A percentile compares a stretch with the other conserved stretches of the same genome.
Evolutionary conservation across 768 basidiomycete genomes (phyloP).

Genomic region (Leccinum imitatum): DNA sequence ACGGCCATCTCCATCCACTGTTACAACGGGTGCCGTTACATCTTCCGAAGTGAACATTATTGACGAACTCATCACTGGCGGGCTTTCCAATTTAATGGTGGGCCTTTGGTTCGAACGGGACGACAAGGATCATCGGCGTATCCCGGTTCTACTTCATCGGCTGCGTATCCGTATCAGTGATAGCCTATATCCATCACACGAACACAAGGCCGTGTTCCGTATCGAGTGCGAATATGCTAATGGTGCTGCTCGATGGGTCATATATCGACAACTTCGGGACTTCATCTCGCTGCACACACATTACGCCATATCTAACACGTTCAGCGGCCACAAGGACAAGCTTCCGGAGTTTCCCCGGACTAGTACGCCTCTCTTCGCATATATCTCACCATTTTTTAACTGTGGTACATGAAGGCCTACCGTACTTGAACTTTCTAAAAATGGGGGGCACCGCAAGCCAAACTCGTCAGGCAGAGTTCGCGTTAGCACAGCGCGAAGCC

Average conservation of each 20-base stretch:
- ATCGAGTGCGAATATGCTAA: conserved; percentile 98
- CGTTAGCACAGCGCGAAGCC: conserved; percentile 74
- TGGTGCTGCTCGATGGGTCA: conserved; percentile 88
- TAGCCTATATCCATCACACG: conserved; percentile 77
- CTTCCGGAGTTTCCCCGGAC: conserved; percentile 92
- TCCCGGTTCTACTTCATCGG: conserved; percentile 77
- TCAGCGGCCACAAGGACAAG: conserved; percentile 67
- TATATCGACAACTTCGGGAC: conserved; percentile 91
- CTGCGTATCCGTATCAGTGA: conserved; percentile 84
- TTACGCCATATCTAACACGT: conserved; percentile 82
- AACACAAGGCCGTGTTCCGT: conserved; percentile 77
- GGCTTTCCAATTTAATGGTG: conserved; percentile 75
- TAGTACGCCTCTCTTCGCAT: conserved; percentile 40
- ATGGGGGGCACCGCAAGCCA: conserved; percentile 54
- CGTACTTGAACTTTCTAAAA: conserved; percentile 85
- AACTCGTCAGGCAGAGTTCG: conserved; percentile 70
- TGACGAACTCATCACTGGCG: conserved; percentile 79
- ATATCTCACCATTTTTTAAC: neutral
- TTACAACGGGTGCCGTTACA: conserved; percentile 46
- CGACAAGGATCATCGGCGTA: conserved; percentile 77
- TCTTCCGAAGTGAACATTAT: conserved; percentile 67
- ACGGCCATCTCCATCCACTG: conserved; percentile 34
- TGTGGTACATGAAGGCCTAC: conserved; percentile 54
- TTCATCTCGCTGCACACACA: conserved; percentile 89
- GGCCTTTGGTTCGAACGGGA: conserved; percentile 86